phyloP scores from a whole-genome alignment of 176 grass and related monocot species.

The Musa itinerans region DNA sequence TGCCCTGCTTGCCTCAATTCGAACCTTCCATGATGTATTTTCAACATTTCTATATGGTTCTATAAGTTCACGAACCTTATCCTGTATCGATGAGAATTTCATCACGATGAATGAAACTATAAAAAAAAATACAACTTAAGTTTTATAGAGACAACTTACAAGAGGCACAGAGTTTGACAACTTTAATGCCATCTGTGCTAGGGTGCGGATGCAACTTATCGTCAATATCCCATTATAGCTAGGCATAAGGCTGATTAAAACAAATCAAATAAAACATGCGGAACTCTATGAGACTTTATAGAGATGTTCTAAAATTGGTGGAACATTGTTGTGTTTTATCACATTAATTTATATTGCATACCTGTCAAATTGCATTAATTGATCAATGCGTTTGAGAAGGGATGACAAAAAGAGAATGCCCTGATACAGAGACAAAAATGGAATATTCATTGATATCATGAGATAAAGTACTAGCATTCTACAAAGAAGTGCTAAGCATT shows the following conservation, averaged over 20 bases:
- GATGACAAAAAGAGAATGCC: conserved; percentile 51
- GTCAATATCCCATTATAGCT: conserved; percentile 93
- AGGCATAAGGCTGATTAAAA: conserved; percentile 70
- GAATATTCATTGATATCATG: too few relatives aligned
- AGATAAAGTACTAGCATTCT: too few relatives aligned
- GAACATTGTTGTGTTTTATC: background rate
- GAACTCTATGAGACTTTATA: background rate
- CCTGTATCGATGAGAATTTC: conserved; percentile 33
- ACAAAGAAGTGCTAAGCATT: too few relatives aligned
- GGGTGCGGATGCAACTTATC: conserved; percentile 86
- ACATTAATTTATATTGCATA: conserved; percentile 13
- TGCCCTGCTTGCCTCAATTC: conserved; percentile 84
- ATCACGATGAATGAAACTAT: background rate
- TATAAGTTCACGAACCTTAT: conserved; percentile 71
- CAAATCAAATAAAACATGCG: conserved; percentile 21
- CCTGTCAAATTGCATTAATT: conserved; percentile 88
- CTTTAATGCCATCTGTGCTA: conserved; percentile 80
- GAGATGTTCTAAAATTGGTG: background rate
- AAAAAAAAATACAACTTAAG: background rate
- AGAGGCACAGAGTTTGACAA: conserved; percentile 55
- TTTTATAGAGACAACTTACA: conserved; percentile 32
- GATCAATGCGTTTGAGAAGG: conserved; percentile 88
- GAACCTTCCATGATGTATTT: conserved; percentile 75
- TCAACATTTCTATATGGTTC: conserved; percentile 57
- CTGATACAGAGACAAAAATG: conserved; percentile 23